A percentile compares a stretch with the other conserved stretches of the same genome.
phyloP scores from a whole-genome alignment of 1,139 yeast species.

The Petasospora fabianii region DNA sequence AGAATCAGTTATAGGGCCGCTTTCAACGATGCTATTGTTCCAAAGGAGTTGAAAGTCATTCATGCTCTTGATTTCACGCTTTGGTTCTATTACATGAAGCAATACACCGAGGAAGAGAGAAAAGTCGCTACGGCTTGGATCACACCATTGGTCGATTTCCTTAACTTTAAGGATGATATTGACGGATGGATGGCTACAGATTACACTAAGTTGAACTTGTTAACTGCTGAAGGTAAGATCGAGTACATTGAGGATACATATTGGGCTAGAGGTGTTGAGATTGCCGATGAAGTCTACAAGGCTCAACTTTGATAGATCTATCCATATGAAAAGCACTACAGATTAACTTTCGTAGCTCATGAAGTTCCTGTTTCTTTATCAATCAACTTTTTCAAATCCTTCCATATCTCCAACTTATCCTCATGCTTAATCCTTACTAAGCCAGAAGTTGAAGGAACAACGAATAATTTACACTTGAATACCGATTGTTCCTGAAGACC shows the following conservation, averaged over 20 bases:
- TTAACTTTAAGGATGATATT: conserved; percentile 5
- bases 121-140: conserved; percentile 8
- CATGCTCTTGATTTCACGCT: conserved; percentile 11
- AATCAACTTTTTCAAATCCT: conserved; percentile 39
- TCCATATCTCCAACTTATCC: conserved; percentile 19
- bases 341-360: too few relatives aligned
- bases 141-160: conserved; percentile 8
- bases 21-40: conserved; percentile 7
- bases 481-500: conserved; percentile 42
- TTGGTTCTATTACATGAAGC: conserved; percentile 12
- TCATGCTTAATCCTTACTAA: conserved; percentile 47
- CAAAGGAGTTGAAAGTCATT: conserved; percentile 10
- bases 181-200: conserved; percentile 7
- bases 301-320: conserved; percentile 11
- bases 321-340: too few relatives aligned
- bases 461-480: conserved; percentile 38
- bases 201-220: conserved; percentile 8
- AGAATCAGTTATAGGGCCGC: conserved; percentile 30
- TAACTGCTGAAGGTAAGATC: conserved; percentile 11
- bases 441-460: conserved; percentile 75
- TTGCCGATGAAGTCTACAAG: conserved; percentile 11
- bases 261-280: conserved; percentile 13
- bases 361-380: not conserved
- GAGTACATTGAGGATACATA: conserved; percentile 6
- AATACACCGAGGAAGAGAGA: conserved; percentile 7